Conservation (phyloP, 345 rosid species). For the Gossypium stocksii region DNA sequence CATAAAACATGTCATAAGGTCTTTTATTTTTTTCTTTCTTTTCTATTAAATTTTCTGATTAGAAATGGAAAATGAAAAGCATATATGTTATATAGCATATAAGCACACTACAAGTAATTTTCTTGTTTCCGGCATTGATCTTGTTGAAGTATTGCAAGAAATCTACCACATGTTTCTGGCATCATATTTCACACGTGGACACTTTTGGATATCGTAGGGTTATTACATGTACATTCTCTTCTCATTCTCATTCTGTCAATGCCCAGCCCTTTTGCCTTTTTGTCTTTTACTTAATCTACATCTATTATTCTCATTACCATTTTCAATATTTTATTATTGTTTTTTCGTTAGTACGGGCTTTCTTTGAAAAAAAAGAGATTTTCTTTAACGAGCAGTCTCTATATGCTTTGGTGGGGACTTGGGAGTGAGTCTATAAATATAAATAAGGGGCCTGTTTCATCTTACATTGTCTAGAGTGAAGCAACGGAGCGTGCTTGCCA, state of each 20-base stretch:
- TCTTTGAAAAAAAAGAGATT: not conserved
- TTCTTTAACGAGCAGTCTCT: not conserved
- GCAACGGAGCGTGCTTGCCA: slow-evolving; percentile 28
- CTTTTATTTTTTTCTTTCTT: not conserved
- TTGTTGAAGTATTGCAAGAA: not conserved
- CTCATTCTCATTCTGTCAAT: slow-evolving; percentile 1
- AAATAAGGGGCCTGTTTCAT: slow-evolving; percentile 6
- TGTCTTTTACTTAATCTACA: slow-evolving; percentile 7
- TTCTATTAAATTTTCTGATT: not conserved
- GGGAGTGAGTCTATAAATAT: slow-evolving; percentile 16
- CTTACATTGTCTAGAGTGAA: not conserved
- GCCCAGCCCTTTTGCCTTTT: not conserved
- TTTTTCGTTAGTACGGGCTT: not conserved
- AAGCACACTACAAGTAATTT: not conserved
- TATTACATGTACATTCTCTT: not conserved
- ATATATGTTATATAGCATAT: not conserved
- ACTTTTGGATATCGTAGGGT: not conserved
- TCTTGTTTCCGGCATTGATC: not conserved
- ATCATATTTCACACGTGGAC: slow-evolving; percentile 18
- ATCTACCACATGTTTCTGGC: not conserved
- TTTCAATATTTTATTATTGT: not conserved
- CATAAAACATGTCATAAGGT: slow-evolving; percentile 14
- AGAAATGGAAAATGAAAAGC: slow-evolving; percentile 5
- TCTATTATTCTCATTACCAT: not conserved
- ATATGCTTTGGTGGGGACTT: not conserved